Evolutionary conservation across 2,329 filamentous ascomycete genomes (phyloP).

Genomic region (Teratosphaeria gauchensis): DNA sequence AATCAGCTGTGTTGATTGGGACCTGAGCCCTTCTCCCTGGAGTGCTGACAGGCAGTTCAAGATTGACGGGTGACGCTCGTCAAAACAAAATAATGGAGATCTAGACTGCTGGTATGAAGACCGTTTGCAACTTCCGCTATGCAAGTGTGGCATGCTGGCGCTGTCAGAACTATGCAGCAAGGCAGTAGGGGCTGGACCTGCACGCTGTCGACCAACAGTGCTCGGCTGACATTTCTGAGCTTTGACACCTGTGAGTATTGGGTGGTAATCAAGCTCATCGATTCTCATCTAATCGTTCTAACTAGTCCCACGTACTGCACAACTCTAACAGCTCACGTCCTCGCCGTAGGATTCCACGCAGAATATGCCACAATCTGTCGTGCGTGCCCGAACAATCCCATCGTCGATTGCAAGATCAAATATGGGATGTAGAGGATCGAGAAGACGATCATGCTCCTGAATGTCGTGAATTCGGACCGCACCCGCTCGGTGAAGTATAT

Average conservation of each 20-base stretch:
- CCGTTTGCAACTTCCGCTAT: neutral
- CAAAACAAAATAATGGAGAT: neutral
- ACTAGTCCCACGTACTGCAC: neutral
- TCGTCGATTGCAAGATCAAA: conserved; percentile 34
- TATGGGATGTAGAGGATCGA: conserved; percentile 36
- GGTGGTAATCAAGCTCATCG: neutral
- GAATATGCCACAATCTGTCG: conserved; percentile 37
- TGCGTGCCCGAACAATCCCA: conserved; percentile 40
- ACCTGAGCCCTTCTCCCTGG: too few species aligned
- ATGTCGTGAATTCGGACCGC: conserved; percentile 36
- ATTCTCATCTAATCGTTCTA: neutral
- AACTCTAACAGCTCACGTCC: neutral
- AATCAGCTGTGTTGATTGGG: too few species aligned
- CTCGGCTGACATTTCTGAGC: neutral
- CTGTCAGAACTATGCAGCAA: neutral
- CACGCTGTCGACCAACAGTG: neutral
- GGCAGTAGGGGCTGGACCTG: neutral
- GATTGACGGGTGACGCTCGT: too few species aligned
- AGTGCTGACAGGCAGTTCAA: too few species aligned
- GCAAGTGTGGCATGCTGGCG: neutral
- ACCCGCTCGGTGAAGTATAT: conserved; percentile 39
- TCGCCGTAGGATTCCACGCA: conserved; percentile 40
- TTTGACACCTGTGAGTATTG: neutral
- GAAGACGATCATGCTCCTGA: conserved; percentile 34
- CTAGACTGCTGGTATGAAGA: neutral